Conservation (phyloP, 23 red algal genomes). For the Gracilariopsis chorda region DNA sequence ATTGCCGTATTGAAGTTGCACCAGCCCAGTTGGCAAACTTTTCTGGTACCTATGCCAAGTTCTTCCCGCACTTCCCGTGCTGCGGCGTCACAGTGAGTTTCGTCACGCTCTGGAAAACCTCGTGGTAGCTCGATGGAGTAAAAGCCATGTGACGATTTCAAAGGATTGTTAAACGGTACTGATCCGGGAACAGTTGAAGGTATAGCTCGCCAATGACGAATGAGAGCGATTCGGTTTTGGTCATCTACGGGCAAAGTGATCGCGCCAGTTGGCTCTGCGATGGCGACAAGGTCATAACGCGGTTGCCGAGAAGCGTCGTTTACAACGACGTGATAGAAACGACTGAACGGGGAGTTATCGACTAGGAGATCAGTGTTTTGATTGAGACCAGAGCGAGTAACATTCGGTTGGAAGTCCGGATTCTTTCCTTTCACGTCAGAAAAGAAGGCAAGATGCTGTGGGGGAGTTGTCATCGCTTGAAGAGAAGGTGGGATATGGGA, state of each 20-base stretch:
- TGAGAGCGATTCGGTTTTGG: conserved; percentile 1
- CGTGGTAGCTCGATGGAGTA: conserved; percentile 54
- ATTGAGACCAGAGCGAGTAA: neutral
- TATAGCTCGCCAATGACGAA: conserved; percentile 61
- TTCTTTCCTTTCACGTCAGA: neutral
- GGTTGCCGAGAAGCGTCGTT: neutral
- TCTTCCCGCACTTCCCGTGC: conserved; percentile 54
- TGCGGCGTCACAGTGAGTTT: conserved; percentile 40
- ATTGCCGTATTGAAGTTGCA: conserved; percentile 62
- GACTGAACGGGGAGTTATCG: conserved; percentile 51
- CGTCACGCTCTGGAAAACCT: conserved; percentile 50
- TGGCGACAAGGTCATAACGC: conserved; percentile 43
- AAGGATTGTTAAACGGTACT: conserved; percentile 1
- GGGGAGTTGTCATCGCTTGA: neutral
- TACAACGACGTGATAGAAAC: conserved; percentile 47
- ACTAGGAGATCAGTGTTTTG: conserved; percentile 1
- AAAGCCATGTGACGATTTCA: conserved; percentile 19
- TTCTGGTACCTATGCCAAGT: conserved; percentile 12
- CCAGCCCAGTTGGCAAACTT: conserved; percentile 45
- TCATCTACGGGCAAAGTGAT: conserved; percentile 27
- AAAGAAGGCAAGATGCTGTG: conserved; percentile 19
- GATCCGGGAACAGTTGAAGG: conserved; percentile 23
- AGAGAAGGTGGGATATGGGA: too few species aligned
- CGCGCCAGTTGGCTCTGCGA: conserved; percentile 47
- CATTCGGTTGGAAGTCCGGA: conserved; percentile 12